Base-by-base conservation (phyloP, 1,284 basidiomycete genomes). In the Sphagnurus paluster region DNA sequence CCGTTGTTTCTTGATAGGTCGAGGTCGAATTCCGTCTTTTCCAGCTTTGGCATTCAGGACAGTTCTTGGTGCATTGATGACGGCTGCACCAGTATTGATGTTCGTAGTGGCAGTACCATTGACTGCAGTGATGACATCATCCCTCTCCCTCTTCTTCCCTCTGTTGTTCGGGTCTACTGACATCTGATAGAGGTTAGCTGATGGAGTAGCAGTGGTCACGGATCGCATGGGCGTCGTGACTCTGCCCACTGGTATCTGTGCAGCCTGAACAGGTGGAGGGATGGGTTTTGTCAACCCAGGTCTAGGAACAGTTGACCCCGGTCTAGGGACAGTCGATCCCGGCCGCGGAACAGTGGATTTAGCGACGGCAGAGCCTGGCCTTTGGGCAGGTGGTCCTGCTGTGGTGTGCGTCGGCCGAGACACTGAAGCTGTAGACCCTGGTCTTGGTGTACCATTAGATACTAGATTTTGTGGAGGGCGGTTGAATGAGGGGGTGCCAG, bases 1-100 rank as follows among this genome's bases (percentile, higher is more conserved):
- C 52, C 85, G 75, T 61, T 82, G 84, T 65, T 86, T 89, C 75
- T 90, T 90, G 39, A 84, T 59, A 32, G 87, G 86, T 54, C 87
- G 71, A 21, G 86, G 84, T 49, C 82, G 72, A 13, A 74, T 77
- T 39, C 74, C 77, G 11, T 67, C 70, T 45, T 67, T 66, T 20
- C 82, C 80, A 19, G 83, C 76, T 59, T 79, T 80, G 13, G 77
- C 75, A 50, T 75, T 73, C 16, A 72, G 50, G 30, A 71, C 58
- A 24, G 66, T 53, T 52, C 64, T 64, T 41, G 64, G 50, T 5
- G 46, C 10, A 46, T 53, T 55, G 19, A 40, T 26, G 32, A 33
- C 39, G 44, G 46, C 20, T 38, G 51, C 41, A 5, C 32, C 43
- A 14, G 52, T 56, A 39, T 60, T 56, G 14, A 59, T 60, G 47